These are phyloP conservation scores for Eimeria acervulina DNA, from an alignment of 169 alveolate species.

Conservation along the genomic window DNA sequence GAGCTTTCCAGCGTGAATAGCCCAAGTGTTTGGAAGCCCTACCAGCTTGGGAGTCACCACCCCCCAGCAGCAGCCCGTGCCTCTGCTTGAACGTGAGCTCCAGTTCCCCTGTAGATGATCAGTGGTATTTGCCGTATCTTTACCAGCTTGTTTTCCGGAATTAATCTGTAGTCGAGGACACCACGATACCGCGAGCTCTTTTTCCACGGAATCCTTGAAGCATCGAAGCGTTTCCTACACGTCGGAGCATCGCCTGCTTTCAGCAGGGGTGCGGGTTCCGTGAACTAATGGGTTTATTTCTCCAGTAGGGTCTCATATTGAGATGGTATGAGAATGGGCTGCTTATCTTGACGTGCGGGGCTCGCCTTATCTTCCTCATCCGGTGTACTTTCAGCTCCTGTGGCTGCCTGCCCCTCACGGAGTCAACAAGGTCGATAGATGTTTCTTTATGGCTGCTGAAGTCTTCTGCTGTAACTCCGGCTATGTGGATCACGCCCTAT, in stretches of 20 bases:
- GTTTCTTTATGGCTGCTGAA: neutral
- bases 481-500: neutral
- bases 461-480: constrained; percentile 4
- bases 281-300: neutral
- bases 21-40: neutral
- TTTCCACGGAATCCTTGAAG: constrained; percentile 33
- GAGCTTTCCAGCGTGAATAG: neutral
- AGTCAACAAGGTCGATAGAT: constrained; percentile 34
- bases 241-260: constrained; percentile 71
- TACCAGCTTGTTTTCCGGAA: neutral
- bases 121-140: neutral
- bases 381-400: neutral
- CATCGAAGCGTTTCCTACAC: constrained; percentile 72
- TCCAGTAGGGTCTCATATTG: neutral
- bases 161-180: neutral
- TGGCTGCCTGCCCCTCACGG: constrained; percentile 78
- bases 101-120: neutral
- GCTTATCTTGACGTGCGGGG: constrained; percentile 52
- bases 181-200: constrained; percentile 55
- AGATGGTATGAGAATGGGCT: constrained; percentile 67
- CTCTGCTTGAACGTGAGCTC: constrained; percentile 50
- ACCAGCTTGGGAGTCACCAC: constrained; percentile 47
- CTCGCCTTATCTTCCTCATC: neutral
- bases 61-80: constrained; percentile 68
- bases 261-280: constrained; percentile 33